Evolutionary conservation across 2,329 filamentous ascomycete genomes (phyloP).

Genomic region (Pseudogymnoascus sp.): DNA sequence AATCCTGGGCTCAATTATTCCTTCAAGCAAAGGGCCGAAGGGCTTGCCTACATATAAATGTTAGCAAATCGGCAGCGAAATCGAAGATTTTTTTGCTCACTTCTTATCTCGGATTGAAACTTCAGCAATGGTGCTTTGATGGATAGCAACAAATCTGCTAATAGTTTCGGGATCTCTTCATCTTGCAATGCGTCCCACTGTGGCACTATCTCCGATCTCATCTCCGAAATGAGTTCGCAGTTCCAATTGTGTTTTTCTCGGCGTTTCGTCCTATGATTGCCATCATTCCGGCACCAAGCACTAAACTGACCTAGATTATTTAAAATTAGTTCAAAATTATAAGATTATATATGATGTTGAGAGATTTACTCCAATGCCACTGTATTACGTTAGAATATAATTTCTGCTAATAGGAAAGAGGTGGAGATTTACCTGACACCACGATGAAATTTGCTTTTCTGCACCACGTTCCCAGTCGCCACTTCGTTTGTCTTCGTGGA

Average conservation of each 20-base stretch:
- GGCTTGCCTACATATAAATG: conserved; percentile 6
- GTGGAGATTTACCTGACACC: conserved; percentile 14
- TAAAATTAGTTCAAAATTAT: conserved; percentile 19
- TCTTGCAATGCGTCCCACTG: conserved; percentile 28
- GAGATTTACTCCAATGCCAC: conserved; percentile 20
- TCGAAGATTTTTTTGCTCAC: conserved; percentile 12
- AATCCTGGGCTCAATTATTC: conserved; percentile 15
- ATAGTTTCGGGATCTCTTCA: conserved; percentile 21
- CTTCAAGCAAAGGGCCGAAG: conserved; percentile 11
- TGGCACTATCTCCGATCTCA: conserved; percentile 26
- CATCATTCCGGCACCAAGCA: conserved; percentile 27
- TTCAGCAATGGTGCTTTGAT: conserved; percentile 11
- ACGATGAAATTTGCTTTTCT: conserved; percentile 12
- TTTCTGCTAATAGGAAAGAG: conserved; percentile 9
- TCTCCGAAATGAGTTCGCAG: conserved; percentile 29
- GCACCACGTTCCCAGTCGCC: conserved; percentile 15
- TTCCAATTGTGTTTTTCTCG: conserved; percentile 27
- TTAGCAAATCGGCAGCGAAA: conserved; percentile 5
- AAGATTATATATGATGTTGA: background rate
- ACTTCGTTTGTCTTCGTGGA: conserved; percentile 14
- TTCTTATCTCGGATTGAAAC: conserved; percentile 13
- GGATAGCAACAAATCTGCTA: conserved; percentile 14
- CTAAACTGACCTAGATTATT: conserved; percentile 25
- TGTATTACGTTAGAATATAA: conserved; percentile 12
- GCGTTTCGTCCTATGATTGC: conserved; percentile 18